Conservation (phyloP, 2,329 filamentous ascomycete species). For the Ophiostoma sp. region DNA sequence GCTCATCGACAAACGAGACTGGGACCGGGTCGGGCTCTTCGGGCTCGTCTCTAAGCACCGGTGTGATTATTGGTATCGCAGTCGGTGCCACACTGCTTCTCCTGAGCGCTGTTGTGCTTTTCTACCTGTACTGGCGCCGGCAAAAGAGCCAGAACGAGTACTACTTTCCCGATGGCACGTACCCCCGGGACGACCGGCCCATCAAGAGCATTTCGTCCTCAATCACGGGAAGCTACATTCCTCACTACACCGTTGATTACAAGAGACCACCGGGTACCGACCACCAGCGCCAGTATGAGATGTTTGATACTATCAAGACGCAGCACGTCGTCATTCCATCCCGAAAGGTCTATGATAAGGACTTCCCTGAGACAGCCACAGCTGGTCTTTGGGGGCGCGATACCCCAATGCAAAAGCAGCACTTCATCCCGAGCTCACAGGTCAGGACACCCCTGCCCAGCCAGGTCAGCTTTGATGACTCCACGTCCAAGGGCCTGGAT, state of each 20-base stretch:
- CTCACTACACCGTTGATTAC: constrained; percentile 34
- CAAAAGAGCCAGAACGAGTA: constrained; percentile 32
- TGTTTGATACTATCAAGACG: constrained; percentile 30
- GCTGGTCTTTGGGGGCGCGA: constrained; percentile 17
- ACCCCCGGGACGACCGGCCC: not conserved
- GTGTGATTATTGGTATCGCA: constrained; percentile 50
- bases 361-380: not conserved
- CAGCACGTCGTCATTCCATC: constrained; percentile 21
- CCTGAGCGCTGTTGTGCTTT: constrained; percentile 39
- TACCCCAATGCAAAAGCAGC: constrained; percentile 13
- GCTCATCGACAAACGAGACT: constrained; percentile 29
- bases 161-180: not conserved
- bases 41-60: constrained; percentile 36
- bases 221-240: constrained; percentile 22
- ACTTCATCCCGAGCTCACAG: not conserved
- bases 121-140: constrained; percentile 45
- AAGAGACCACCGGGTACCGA: constrained; percentile 25
- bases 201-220: not conserved
- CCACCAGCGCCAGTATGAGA: constrained; percentile 28
- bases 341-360: not conserved
- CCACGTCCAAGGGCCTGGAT: constrained; percentile 22
- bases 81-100: constrained; percentile 43
- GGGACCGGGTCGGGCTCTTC: constrained; percentile 24
- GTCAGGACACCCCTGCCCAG: not conserved
- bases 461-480: not conserved